Evolutionary conservation across 1,284 basidiomycete genomes (phyloP).

Genomic region (Termitomyces sp.): DNA sequence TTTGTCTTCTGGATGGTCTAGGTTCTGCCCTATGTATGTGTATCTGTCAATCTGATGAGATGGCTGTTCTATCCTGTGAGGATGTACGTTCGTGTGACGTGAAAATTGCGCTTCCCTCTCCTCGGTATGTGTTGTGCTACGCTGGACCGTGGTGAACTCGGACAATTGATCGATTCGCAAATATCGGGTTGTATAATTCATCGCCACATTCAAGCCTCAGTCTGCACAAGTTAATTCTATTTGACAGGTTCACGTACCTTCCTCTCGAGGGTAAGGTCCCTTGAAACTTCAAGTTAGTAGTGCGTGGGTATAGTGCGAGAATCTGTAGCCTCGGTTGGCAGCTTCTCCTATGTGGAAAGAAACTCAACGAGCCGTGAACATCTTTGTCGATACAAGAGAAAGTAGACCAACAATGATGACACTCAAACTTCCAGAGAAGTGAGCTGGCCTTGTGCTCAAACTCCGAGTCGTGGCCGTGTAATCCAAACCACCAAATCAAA

Average conservation of each 20-base stretch:
- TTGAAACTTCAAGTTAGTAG: neutral
- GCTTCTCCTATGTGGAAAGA: too few species aligned
- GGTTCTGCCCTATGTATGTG: neutral
- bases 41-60: conserved; percentile 2
- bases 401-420: too few species aligned
- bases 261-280: neutral
- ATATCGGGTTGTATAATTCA: neutral
- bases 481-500: conserved; percentile 9
- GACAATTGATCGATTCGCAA: conserved; percentile 5
- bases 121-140: neutral
- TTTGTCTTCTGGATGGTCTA: neutral
- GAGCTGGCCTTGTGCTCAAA: conserved; percentile 8
- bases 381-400: too few species aligned
- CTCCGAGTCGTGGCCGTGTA: conserved; percentile 4
- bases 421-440: conserved; percentile 1
- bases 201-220: neutral
- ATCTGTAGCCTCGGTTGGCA: too few species aligned
- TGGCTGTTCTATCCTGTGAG: neutral
- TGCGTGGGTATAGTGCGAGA: too few species aligned
- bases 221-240: conserved; percentile 1
- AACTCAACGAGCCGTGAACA: too few species aligned
- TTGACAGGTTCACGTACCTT: conserved; percentile 4
- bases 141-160: neutral
- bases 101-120: neutral
- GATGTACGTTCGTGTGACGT: neutral